phyloP scores from a whole-genome alignment of 2,329 filamentous ascomycete species.

The Trichoderma brevicompactum region DNA sequence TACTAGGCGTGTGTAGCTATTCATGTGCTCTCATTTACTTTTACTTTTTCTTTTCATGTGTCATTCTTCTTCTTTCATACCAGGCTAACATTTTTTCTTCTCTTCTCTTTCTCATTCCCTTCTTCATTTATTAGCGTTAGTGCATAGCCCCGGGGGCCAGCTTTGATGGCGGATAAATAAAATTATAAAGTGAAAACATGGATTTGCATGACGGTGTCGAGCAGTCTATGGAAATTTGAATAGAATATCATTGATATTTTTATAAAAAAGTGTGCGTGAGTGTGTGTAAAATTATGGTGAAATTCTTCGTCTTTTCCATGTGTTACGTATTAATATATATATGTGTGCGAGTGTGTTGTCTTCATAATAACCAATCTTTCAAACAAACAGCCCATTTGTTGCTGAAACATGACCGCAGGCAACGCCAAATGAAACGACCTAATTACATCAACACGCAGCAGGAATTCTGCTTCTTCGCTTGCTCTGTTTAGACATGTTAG shows the following conservation, averaged over 20 bases:
- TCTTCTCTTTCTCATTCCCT: not conserved
- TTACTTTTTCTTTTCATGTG: not conserved
- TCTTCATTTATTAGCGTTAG: constrained; percentile 20
- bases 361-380: constrained; percentile 42
- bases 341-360: constrained; percentile 33
- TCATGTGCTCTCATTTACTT: constrained; percentile 3
- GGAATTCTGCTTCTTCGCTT: constrained; percentile 81
- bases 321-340: constrained; percentile 29
- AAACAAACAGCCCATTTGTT: constrained; percentile 35
- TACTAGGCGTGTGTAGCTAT: not conserved
- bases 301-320: constrained; percentile 4
- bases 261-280: not conserved
- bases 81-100: not conserved
- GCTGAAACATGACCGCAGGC: constrained; percentile 40
- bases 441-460: constrained; percentile 72
- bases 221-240: constrained; percentile 1
- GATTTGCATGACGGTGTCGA: constrained; percentile 3
- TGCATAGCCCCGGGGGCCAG: constrained; percentile 20
- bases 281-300: not conserved
- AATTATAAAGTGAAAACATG: constrained; percentile 3
- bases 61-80: constrained; percentile 12
- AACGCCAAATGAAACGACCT: constrained; percentile 40
- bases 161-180: constrained; percentile 14
- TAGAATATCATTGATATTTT: constrained; percentile 16
- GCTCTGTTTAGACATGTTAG: constrained; percentile 44